These are phyloP conservation scores for Penstemon barbatus DNA, from an alignment of 257 asterid genomes.

Conservation along the genomic window DNA sequence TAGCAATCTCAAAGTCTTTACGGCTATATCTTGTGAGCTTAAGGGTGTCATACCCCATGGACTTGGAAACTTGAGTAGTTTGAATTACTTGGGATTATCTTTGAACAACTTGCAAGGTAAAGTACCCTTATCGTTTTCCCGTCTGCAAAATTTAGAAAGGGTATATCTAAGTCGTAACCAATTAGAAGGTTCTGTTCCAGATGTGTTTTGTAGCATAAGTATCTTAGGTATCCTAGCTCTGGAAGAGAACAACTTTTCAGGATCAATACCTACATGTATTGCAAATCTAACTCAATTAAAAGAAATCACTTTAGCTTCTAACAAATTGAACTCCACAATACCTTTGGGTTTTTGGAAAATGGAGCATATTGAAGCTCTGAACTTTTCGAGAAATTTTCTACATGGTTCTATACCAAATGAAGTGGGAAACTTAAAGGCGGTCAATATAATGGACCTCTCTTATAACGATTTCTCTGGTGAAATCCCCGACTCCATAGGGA, in stretches of 20 bases:
- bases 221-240: constrained; percentile 34
- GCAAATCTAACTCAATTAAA: constrained; percentile 34
- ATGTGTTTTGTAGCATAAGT: constrained; percentile 35
- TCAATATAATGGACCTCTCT: constrained; percentile 35
- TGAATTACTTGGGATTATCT: constrained; percentile 32
- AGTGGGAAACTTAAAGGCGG: constrained; percentile 35
- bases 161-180: constrained; percentile 32
- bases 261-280: constrained; percentile 35
- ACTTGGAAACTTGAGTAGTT: constrained; percentile 41
- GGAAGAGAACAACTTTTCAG: constrained; percentile 42
- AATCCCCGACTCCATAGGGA: constrained; percentile 33
- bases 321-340: constrained; percentile 33
- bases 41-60: constrained; percentile 37
- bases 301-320: constrained; percentile 37
- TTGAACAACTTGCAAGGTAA: constrained; percentile 31
- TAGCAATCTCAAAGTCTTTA: constrained; percentile 33
- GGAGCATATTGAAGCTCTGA: constrained; percentile 29
- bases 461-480: constrained; percentile 36
- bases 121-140: constrained; percentile 32
- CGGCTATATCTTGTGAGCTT: constrained; percentile 33
- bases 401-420: constrained; percentile 35
- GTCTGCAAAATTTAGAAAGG: constrained; percentile 40
- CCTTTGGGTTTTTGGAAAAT: constrained; percentile 41
- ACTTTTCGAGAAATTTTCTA: constrained; percentile 37
- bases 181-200: constrained; percentile 34